These are phyloP conservation scores for Lachnellula arida DNA, from an alignment of 2,329 filamentous ascomycete species.

Conservation along the genomic window DNA sequence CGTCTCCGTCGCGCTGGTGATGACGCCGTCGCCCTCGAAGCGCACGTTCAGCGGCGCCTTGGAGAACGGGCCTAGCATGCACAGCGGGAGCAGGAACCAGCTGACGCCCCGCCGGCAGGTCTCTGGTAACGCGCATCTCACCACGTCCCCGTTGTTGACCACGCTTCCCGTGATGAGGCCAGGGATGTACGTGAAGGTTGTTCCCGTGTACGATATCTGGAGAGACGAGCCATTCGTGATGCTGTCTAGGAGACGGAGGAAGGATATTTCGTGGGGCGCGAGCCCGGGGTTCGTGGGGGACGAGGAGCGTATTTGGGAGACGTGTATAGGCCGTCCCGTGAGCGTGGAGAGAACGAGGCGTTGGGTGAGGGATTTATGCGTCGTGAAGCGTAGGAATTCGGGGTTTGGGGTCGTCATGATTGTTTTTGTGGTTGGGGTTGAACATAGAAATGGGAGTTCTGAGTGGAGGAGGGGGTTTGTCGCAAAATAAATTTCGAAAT, in stretches of 20 bases:
- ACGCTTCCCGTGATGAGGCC: conserved; percentile 86
- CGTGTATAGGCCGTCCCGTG: conserved; percentile 82
- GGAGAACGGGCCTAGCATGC: conserved; percentile 85
- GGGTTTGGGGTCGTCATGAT: conserved; percentile 30
- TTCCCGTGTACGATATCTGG: conserved; percentile 95
- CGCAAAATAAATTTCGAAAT: conserved; percentile 8
- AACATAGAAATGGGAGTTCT: neutral
- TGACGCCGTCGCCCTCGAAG: conserved; percentile 86
- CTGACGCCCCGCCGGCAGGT: conserved; percentile 76
- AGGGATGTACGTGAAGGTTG: conserved; percentile 85
- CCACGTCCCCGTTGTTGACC: conserved; percentile 65
- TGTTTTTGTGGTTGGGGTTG: conserved; percentile 3
- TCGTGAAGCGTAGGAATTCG: conserved; percentile 68
- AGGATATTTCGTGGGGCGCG: conserved; percentile 87
- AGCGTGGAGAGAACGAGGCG: conserved; percentile 87
- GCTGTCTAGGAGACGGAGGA: conserved; percentile 88
- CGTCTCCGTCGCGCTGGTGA: conserved; percentile 76
- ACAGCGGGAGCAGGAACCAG: conserved; percentile 88
- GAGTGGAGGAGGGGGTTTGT: neutral
- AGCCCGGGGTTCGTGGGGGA: conserved; percentile 86
- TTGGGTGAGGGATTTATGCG: conserved; percentile 75
- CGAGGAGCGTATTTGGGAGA: conserved; percentile 86
- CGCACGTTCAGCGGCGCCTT: conserved; percentile 88
- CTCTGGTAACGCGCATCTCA: conserved; percentile 75
- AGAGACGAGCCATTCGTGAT: conserved; percentile 93